phyloP scores from a whole-genome alignment of 441 rosid genomes.

The Populus hybrid region DNA sequence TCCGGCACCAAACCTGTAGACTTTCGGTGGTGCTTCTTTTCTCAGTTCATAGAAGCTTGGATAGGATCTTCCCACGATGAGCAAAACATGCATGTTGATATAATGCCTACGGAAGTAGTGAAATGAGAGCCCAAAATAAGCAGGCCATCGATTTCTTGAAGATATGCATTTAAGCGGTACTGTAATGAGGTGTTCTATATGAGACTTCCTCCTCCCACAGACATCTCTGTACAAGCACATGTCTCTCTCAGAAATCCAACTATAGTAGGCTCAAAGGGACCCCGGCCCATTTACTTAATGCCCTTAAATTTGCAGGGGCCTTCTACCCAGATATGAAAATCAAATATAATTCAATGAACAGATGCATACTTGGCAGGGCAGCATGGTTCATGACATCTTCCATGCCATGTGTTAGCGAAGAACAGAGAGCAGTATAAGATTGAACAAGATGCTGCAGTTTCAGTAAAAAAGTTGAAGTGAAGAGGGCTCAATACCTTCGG shows the following conservation, averaged over 20 bases:
- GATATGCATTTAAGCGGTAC: too few species aligned
- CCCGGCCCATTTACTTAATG: conserved; percentile 26
- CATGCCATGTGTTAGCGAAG: conserved; percentile 9
- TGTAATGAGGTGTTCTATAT: too few species aligned
- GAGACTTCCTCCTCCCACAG: too few species aligned
- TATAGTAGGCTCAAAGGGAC: conserved; percentile 23
- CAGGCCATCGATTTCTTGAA: not conserved
- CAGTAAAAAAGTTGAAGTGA: not conserved
- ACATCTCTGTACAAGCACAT: not conserved
- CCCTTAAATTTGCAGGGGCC: conserved; percentile 5
- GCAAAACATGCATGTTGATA: too few species aligned
- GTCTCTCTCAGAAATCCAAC: not conserved
- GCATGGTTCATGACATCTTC: conserved; percentile 12
- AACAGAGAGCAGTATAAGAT: not conserved
- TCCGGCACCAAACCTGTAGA: too few species aligned
- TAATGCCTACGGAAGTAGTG: too few species aligned
- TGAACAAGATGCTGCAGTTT: not conserved
- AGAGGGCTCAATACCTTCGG: not conserved
- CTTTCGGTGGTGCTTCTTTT: too few species aligned
- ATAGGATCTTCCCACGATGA: too few species aligned
- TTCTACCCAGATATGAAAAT: not conserved
- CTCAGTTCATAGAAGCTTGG: too few species aligned
- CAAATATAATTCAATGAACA: not conserved
- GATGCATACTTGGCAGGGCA: not conserved
- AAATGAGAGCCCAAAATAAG: too few species aligned